A percentile compares a stretch with the other conserved stretches of the same genome.
These are phyloP conservation scores for Beauveria asiatica DNA, from an alignment of 2,329 filamentous ascomycete species.

Conservation along the genomic window DNA sequence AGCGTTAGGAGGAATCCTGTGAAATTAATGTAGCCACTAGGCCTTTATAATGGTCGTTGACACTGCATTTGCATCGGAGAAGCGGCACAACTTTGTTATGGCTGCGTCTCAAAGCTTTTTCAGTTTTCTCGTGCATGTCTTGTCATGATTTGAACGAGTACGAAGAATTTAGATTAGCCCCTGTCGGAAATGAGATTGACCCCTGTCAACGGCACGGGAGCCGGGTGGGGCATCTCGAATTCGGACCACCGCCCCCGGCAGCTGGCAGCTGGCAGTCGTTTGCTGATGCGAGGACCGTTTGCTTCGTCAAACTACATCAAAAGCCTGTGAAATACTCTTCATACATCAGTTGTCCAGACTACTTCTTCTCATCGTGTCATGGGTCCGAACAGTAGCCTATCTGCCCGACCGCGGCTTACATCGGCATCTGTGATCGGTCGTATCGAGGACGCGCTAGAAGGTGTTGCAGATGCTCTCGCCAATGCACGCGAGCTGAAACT, in stretches of 20 bases:
- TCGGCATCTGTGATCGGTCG: constrained; percentile 22
- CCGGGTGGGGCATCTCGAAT: constrained; percentile 9
- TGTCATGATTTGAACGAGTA: constrained; percentile 1
- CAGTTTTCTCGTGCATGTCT: neutral
- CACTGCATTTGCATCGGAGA: neutral
- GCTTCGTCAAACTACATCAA: neutral
- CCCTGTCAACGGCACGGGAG: neutral
- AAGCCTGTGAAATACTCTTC: neutral
- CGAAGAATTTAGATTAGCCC: neutral
- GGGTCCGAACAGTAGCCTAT: neutral
- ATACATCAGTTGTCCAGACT: neutral
- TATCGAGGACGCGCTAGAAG: constrained; percentile 28
- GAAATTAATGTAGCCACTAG: neutral
- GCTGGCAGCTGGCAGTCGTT: neutral
- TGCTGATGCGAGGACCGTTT: neutral
- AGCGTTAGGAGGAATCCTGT: too few relatives aligned
- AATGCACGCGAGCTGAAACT: constrained; percentile 21
- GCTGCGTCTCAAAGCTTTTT: neutral
- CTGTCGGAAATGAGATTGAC: neutral
- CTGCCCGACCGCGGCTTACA: neutral
- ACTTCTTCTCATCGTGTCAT: neutral
- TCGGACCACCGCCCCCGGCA: neutral
- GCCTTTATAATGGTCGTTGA: constrained; percentile 6
- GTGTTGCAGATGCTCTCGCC: constrained; percentile 21
- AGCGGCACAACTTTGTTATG: constrained; percentile 1